These are phyloP conservation scores for Pythium vanterpoolii DNA, from an alignment of 352 stramenopile genomes.

Conservation along the genomic window DNA sequence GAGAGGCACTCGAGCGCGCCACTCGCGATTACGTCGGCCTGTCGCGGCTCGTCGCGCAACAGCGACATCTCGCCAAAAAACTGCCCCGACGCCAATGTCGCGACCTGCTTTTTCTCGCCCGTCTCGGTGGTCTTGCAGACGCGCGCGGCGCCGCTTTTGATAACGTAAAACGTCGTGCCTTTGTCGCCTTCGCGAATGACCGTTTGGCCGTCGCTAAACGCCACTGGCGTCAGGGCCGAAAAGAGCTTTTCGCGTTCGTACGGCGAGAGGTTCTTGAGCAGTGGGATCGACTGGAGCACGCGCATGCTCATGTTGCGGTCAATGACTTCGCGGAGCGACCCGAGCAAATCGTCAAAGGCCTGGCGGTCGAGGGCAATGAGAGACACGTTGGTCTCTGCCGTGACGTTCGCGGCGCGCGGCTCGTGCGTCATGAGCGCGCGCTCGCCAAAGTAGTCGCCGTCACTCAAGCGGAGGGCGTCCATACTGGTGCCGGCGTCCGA, in stretches of 20 bases:
- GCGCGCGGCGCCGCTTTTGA: slow-evolving; percentile 63
- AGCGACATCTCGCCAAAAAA: slow-evolving; percentile 79
- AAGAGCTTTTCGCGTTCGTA: slow-evolving; percentile 69
- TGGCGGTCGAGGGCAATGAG: slow-evolving; percentile 85
- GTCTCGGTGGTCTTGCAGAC: slow-evolving; percentile 43
- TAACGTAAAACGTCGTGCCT: slow-evolving; percentile 77
- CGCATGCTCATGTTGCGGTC: slow-evolving; percentile 82
- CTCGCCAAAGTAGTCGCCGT: slow-evolving; percentile 95
- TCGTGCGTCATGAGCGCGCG: slow-evolving; percentile 92
- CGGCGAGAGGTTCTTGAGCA: slow-evolving; percentile 63
- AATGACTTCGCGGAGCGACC: slow-evolving; percentile 72
- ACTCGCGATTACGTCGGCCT: slow-evolving; percentile 71
- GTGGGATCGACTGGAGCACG: slow-evolving; percentile 73
- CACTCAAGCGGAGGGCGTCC: slow-evolving; percentile 89
- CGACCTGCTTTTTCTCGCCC: slow-evolving; percentile 44
- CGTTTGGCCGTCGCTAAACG: slow-evolving; percentile 64
- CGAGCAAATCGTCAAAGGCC: slow-evolving; percentile 82
- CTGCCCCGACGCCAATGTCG: slow-evolving; percentile 49
- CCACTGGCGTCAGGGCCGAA: slow-evolving; percentile 38
- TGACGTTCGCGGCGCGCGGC: slow-evolving; percentile 85
- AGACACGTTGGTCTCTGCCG: slow-evolving; percentile 50
- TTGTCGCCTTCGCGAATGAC: slow-evolving; percentile 67
- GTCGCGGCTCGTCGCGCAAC: slow-evolving; percentile 48
- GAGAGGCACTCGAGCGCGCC: slow-evolving; percentile 84
- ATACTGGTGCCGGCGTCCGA: slow-evolving; percentile 70